phyloP scores from a whole-genome alignment of 75 land plant genomes.

The Cupressus sempervirens region DNA sequence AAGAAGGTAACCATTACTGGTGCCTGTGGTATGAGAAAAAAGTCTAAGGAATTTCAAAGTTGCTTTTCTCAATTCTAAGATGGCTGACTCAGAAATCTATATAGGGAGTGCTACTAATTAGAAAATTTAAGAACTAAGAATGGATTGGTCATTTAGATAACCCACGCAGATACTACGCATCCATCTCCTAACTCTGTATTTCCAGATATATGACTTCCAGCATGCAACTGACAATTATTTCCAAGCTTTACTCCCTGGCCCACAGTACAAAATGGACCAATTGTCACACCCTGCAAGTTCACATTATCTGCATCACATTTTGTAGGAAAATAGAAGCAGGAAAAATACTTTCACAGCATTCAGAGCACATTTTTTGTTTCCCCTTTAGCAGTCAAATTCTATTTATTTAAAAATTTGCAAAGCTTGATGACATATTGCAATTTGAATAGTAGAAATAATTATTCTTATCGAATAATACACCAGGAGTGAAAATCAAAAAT shows the following conservation, averaged over 20 bases:
- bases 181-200: conserved; percentile 69
- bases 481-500: background rate
- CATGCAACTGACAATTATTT: conserved; percentile 56
- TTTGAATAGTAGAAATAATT: background rate
- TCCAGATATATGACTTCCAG: conserved; percentile 75
- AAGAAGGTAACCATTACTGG: background rate
- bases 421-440: background rate
- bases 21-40: background rate
- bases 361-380: background rate
- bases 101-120: background rate
- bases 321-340: background rate
- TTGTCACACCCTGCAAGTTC: conserved; percentile 51
- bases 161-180: conserved; percentile 71
- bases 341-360: background rate
- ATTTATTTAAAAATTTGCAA: background rate
- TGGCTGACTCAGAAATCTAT: background rate
- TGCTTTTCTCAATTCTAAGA: background rate
- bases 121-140: background rate
- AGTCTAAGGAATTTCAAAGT: background rate
- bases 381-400: background rate
- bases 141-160: background rate
- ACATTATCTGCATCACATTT: conserved; percentile 2
- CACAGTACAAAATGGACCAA: conserved; percentile 91
- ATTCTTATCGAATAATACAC: background rate
- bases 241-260: conserved; percentile 72